Evolutionary conservation across 805 yeast genomes (phyloP).

Genomic region (Yamadazyma paraphyllophila): DNA sequence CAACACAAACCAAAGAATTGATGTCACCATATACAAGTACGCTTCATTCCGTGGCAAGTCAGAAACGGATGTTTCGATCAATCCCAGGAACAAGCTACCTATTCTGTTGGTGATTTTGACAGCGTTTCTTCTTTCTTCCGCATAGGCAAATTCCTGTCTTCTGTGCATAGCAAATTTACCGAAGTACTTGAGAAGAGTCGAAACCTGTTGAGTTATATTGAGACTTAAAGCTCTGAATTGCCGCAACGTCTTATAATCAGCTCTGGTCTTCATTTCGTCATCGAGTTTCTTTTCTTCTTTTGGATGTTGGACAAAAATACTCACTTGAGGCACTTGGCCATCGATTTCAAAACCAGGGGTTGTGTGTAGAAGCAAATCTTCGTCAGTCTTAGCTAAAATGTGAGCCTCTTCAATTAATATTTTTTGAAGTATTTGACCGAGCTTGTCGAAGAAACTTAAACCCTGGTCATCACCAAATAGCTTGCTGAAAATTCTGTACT

Average conservation of each 20-base stretch:
- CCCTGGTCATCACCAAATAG: constrained; percentile 45
- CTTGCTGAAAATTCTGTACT: constrained; percentile 41
- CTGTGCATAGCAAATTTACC: constrained; percentile 46
- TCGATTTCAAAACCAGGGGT: constrained; percentile 25
- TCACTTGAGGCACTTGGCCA: constrained; percentile 33
- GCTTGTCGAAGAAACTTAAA: constrained; percentile 33
- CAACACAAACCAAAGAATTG: constrained; percentile 39
- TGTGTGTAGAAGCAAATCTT: constrained; percentile 45
- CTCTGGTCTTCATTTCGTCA: constrained; percentile 46
- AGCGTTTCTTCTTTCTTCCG: constrained; percentile 37
- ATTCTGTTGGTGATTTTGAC: constrained; percentile 39
- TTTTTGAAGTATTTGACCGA: constrained; percentile 50
- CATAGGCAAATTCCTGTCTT: constrained; percentile 41
- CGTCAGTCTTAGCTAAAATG: constrained; percentile 49
- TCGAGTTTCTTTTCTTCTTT: constrained; percentile 24
- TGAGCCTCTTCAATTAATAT: constrained; percentile 57
- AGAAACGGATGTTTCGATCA: constrained; percentile 18
- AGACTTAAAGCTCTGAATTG: constrained; percentile 52
- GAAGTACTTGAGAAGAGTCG: constrained; percentile 43
- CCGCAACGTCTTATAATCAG: constrained; percentile 52
- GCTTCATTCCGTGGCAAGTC: constrained; percentile 19
- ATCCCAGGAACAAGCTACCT: constrained; percentile 23
- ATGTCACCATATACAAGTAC: constrained; percentile 33
- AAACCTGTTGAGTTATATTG: constrained; percentile 45
- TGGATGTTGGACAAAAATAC: constrained; percentile 46